Conservation (phyloP, 2,329 filamentous ascomycete genomes). For the Aspergillus sp. region DNA sequence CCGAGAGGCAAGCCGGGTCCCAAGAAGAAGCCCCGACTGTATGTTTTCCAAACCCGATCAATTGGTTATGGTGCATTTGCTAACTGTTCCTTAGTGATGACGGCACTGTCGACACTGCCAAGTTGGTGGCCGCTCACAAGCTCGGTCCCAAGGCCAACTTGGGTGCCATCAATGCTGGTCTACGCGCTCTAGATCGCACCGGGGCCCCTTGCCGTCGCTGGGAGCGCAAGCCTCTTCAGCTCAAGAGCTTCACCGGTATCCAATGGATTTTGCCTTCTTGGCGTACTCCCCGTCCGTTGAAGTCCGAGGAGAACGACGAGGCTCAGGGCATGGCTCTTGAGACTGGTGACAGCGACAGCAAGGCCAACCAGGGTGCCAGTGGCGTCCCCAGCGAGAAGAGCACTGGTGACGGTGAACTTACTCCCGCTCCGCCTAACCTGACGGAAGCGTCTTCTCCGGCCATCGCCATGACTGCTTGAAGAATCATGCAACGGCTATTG, state of each 20-base stretch:
- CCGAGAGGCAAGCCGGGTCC: slow-evolving; percentile 85
- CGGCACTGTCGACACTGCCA: slow-evolving; percentile 48
- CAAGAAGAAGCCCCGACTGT: slow-evolving; percentile 95
- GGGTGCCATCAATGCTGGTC: slow-evolving; percentile 93
- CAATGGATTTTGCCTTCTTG: slow-evolving; percentile 80
- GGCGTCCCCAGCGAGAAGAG: slow-evolving; percentile 63
- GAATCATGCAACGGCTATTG: background rate
- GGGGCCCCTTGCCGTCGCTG: slow-evolving; percentile 92
- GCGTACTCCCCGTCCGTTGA: slow-evolving; percentile 57
- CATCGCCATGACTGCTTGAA: slow-evolving; percentile 42
- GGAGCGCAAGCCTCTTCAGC: slow-evolving; percentile 75
- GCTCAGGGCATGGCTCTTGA: slow-evolving; percentile 56
- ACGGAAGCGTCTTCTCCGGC: slow-evolving; percentile 56
- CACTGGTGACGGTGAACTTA: slow-evolving; percentile 52
- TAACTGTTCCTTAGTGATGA: slow-evolving; percentile 47
- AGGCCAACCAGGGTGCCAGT: slow-evolving; percentile 57
- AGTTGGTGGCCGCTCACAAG: slow-evolving; percentile 62
- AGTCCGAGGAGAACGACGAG: slow-evolving; percentile 62
- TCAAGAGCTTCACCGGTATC: slow-evolving; percentile 92
- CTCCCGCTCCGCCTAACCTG: slow-evolving; percentile 47
- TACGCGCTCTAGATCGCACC: slow-evolving; percentile 88
- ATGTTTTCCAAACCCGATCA: slow-evolving; percentile 49
- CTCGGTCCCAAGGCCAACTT: slow-evolving; percentile 95
- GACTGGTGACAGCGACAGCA: slow-evolving; percentile 58
- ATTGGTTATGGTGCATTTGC: background rate